Base-by-base conservation (phyloP, 768 basidiomycete species). In the Leccinum obscurum region DNA sequence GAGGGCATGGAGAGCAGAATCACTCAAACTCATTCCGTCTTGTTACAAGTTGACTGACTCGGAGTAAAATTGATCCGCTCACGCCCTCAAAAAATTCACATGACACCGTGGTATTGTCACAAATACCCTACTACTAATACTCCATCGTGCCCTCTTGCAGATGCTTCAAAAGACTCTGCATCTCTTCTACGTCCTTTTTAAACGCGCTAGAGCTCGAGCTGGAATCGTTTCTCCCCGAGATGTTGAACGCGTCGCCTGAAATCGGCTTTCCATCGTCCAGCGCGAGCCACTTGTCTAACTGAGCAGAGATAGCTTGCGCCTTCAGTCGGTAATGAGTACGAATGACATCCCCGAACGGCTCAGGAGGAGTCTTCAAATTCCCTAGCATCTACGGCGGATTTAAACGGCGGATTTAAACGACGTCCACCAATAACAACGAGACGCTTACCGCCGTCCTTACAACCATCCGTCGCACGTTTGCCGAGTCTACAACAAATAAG, bases 381-480 rank as follows among this genome's bases (percentile, higher is more conserved):
- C 87, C 89, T 22, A 94, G 79, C 91, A 95, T 95, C 89, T 93
- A 60, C 26, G 57, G 56, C 37, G 56, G 28, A 58, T 46, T 20
- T 63, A 49, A 63, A 34, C 39, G 55, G 56, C 35, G 56, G 28
- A 58, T 46, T 20, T 63, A 49, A 63, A 34, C 39, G 55, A 64
- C 20, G 66, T 48, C 55, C n/a, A 28, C 44, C 46, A 35, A 30
- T 61, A 34, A 32, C 28, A 15, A 32, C 26, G 44, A 52, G 24
- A 64, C 37, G 24, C 84, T 64, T 74, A 92, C 92, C 58, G 95
- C 94, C 41, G 92, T 93, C 69, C 83, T 86, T 37, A 95, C 87
- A 8, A 91, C 90, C 95, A 97, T 97, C 17, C 95, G 80, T 28
- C 95, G 85, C 35, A 97, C 85, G 72, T 97, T 98, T 49, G 92